These are phyloP conservation scores for Cicer bijugum DNA, from an alignment of 306 rosid species.

Conservation along the genomic window DNA sequence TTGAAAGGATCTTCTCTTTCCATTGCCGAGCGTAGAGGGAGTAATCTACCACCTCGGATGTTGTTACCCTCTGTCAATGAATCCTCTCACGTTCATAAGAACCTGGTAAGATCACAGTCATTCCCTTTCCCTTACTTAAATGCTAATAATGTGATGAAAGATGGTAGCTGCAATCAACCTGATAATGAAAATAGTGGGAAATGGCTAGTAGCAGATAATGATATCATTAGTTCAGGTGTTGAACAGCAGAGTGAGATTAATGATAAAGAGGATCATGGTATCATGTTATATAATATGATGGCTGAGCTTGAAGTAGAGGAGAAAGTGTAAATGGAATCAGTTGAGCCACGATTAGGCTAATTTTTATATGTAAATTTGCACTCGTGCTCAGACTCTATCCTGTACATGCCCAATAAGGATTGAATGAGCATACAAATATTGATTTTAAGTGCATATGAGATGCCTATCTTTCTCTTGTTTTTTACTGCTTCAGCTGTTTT, in stretches of 20 bases:
- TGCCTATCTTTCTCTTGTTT: not conserved
- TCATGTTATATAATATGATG: constrained; percentile 43
- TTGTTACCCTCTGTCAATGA: constrained; percentile 66
- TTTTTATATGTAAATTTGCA: constrained; percentile 23
- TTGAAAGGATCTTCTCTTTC: constrained; percentile 57
- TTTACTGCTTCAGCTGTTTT: not conserved
- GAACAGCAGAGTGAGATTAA: constrained; percentile 44
- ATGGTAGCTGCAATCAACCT: constrained; percentile 52
- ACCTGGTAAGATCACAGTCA: constrained; percentile 66
- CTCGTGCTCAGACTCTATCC: constrained; percentile 12
- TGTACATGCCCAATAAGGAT: constrained; percentile 10
- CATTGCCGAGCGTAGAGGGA: constrained; percentile 92
- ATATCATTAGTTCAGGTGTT: constrained; percentile 29
- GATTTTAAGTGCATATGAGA: constrained; percentile 21
- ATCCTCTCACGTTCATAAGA: constrained; percentile 54
- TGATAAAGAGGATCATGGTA: constrained; percentile 33
- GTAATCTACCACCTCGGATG: constrained; percentile 86
- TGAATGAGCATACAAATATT: constrained; percentile 1
- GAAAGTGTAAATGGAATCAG: not conserved
- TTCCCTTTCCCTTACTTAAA: constrained; percentile 64
- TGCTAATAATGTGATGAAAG: constrained; percentile 55
- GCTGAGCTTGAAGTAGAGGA: constrained; percentile 32
- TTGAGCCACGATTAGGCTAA: constrained; percentile 1
- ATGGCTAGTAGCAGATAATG: constrained; percentile 50
- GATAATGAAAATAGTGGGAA: constrained; percentile 50